phyloP scores from a whole-genome alignment of 306 rosid genomes.

The Cucumis hystrix region DNA sequence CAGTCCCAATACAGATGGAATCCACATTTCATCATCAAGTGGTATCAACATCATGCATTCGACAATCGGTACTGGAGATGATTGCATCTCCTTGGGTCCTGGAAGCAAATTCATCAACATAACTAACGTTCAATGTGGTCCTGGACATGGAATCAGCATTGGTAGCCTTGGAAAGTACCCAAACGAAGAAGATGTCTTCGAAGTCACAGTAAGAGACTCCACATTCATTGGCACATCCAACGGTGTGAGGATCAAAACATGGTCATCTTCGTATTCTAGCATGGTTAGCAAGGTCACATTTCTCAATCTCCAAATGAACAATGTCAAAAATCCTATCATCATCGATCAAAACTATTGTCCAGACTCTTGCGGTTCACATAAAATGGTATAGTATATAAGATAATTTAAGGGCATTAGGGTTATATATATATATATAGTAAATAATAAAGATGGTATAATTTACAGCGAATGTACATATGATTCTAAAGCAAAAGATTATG shows the following conservation, averaged over 20 bases:
- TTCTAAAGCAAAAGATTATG: not conserved
- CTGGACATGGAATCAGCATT: slow-evolving; percentile 28
- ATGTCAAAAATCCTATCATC: slow-evolving; percentile 1
- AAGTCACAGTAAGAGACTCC: slow-evolving; percentile 1
- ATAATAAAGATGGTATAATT: not conserved
- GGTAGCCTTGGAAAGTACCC: slow-evolving; percentile 20
- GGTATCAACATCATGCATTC: slow-evolving; percentile 5
- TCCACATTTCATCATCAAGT: slow-evolving; percentile 11
- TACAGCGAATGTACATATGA: not conserved
- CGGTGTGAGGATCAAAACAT: slow-evolving; percentile 25
- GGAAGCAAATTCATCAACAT: slow-evolving; percentile 6
- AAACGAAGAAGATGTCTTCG: slow-evolving; percentile 1
- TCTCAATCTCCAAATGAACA: not conserved
- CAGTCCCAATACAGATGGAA: slow-evolving; percentile 34
- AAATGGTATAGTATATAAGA: not conserved
- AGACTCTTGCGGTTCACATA: not conserved
- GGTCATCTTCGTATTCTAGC: slow-evolving; percentile 7
- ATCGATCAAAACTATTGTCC: slow-evolving; percentile 20
- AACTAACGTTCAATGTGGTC: slow-evolving; percentile 10
- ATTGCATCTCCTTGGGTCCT: slow-evolving; percentile 23
- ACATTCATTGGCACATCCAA: slow-evolving; percentile 16
- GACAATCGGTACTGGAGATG: slow-evolving; percentile 17
- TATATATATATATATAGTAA: not conserved
- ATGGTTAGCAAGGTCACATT: slow-evolving; percentile 5
- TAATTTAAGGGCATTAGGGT: not conserved